Conservation (phyloP, 768 basidiomycete species). For the Naganishia vaughanmartiniae region DNA sequence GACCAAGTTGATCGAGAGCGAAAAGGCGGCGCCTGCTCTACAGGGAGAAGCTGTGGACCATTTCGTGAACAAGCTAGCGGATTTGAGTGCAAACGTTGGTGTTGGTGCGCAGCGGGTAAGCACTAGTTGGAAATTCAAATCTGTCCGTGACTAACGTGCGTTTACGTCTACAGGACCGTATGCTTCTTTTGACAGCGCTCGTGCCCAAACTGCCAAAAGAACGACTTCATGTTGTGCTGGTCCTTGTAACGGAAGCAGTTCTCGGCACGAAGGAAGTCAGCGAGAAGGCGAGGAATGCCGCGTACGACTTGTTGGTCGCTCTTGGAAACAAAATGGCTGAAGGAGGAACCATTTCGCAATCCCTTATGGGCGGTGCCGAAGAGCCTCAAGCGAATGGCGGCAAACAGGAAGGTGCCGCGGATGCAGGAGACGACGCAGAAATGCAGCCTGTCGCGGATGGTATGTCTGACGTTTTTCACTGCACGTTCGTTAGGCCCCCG, state of each 20-base stretch:
- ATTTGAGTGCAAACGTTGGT: conserved; percentile 63
- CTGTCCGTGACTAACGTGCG: conserved; percentile 27
- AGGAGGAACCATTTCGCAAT: conserved; percentile 77
- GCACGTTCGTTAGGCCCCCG: not conserved
- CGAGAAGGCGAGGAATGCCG: conserved; percentile 80
- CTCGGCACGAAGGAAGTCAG: conserved; percentile 96
- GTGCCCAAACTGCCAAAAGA: conserved; percentile 67
- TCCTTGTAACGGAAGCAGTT: conserved; percentile 87
- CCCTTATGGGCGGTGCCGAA: conserved; percentile 62
- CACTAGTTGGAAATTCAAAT: not conserved
- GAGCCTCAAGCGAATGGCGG: conserved; percentile 58
- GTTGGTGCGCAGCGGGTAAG: conserved; percentile 83
- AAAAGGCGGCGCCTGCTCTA: conserved; percentile 55
- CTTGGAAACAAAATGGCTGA: conserved; percentile 90
- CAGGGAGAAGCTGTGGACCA: conserved; percentile 56
- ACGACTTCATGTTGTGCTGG: conserved; percentile 77
- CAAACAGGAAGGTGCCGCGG: conserved; percentile 43
- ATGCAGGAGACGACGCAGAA: conserved; percentile 33
- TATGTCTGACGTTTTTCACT: not conserved
- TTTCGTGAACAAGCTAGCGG: conserved; percentile 66
- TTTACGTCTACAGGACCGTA: conserved; percentile 66
- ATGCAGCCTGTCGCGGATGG: conserved; percentile 23
- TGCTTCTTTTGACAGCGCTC: conserved; percentile 68
- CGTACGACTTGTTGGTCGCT: conserved; percentile 81
- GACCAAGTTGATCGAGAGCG: conserved; percentile 66